Evolutionary conservation across 2,329 filamentous ascomycete genomes (phyloP).

Genomic region (Rhinocladiella similis): DNA sequence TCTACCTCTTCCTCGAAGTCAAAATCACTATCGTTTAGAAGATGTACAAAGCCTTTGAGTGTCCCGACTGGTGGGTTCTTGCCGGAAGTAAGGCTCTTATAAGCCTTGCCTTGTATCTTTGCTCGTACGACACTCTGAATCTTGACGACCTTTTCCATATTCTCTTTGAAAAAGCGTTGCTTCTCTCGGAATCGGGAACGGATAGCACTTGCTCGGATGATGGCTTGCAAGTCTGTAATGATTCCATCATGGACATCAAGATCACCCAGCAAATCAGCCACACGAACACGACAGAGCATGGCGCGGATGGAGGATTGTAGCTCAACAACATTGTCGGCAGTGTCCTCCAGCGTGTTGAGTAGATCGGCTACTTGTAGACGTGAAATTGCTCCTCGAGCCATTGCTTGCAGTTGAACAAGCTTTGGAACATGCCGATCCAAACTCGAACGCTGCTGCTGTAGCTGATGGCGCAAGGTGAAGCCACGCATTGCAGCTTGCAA

Average conservation of each 20-base stretch:
- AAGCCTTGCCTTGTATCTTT: slow-evolving; percentile 94
- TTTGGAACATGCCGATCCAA: slow-evolving; percentile 35
- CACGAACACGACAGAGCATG: slow-evolving; percentile 71
- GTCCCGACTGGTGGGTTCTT: slow-evolving; percentile 97
- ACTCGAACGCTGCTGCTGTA: slow-evolving; percentile 33
- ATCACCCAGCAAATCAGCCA: slow-evolving; percentile 72
- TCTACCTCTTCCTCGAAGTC: slow-evolving; percentile 99
- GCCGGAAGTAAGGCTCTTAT: slow-evolving; percentile 92
- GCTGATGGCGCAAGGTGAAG: slow-evolving; percentile 36
- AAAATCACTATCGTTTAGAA: slow-evolving; percentile 97
- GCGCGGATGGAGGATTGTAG: slow-evolving; percentile 78
- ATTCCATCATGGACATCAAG: slow-evolving; percentile 81
- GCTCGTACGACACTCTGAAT: slow-evolving; percentile 95
- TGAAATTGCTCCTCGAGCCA: slow-evolving; percentile 42
- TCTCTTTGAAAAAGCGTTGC: slow-evolving; percentile 84
- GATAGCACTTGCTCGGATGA: slow-evolving; percentile 71
- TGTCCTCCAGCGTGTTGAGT: slow-evolving; percentile 68
- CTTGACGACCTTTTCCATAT: slow-evolving; percentile 99
- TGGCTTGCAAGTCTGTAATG: slow-evolving; percentile 72
- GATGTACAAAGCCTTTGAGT: slow-evolving; percentile 95
- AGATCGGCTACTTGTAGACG: slow-evolving; percentile 49
- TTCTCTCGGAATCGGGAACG: slow-evolving; percentile 78
- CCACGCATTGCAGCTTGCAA: slow-evolving; percentile 61
- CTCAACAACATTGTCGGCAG: slow-evolving; percentile 65
- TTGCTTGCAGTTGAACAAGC: slow-evolving; percentile 41